Percentiles rank a stretch among this genome's conserved stretches.
phyloP scores from a whole-genome alignment of 352 stramenopile species.

The Pythium utonaiense region DNA sequence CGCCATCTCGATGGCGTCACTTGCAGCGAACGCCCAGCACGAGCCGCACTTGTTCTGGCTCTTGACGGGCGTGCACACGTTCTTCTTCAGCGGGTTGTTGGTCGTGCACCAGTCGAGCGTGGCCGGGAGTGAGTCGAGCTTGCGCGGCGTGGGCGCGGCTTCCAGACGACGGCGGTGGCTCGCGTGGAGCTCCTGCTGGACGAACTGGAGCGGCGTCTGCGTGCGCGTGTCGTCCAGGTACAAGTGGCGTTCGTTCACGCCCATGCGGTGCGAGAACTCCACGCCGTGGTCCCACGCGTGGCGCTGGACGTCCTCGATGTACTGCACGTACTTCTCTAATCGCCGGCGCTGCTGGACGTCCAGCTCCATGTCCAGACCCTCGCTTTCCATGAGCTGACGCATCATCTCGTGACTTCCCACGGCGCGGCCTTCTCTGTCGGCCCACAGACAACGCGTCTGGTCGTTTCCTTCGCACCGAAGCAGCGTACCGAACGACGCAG shows the following conservation, averaged over 20 bases:
- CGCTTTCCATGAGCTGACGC: constrained; percentile 50
- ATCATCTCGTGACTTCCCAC: constrained; percentile 44
- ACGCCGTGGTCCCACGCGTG: constrained; percentile 36
- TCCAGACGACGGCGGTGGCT: constrained; percentile 31
- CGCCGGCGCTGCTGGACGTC: constrained; percentile 38
- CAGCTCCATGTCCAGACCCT: constrained; percentile 29
- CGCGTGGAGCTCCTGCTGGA: constrained; percentile 52
- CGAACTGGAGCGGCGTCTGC: constrained; percentile 46
- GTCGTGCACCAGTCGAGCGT: constrained; percentile 73
- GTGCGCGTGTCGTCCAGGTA: constrained; percentile 41
- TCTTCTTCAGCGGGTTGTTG: constrained; percentile 58
- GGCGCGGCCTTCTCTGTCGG: constrained; percentile 32
- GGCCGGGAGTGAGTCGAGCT: constrained; percentile 24
- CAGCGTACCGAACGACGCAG: constrained; percentile 54
- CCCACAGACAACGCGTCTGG: constrained; percentile 46
- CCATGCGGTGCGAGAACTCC: constrained; percentile 56
- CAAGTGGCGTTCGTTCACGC: constrained; percentile 64
- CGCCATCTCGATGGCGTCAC: constrained; percentile 74
- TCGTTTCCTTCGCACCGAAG: constrained; percentile 32
- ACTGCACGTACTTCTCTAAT: constrained; percentile 58
- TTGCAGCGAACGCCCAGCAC: constrained; percentile 79
- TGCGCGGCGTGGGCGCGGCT: background rate
- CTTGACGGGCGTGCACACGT: constrained; percentile 72
- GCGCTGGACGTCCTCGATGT: constrained; percentile 65
- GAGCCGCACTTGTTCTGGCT: constrained; percentile 79